Percentiles rank a stretch among this genome's conserved stretches.
Conservation (phyloP, 768 basidiomycete species). For the Mycena belliarum region DNA sequence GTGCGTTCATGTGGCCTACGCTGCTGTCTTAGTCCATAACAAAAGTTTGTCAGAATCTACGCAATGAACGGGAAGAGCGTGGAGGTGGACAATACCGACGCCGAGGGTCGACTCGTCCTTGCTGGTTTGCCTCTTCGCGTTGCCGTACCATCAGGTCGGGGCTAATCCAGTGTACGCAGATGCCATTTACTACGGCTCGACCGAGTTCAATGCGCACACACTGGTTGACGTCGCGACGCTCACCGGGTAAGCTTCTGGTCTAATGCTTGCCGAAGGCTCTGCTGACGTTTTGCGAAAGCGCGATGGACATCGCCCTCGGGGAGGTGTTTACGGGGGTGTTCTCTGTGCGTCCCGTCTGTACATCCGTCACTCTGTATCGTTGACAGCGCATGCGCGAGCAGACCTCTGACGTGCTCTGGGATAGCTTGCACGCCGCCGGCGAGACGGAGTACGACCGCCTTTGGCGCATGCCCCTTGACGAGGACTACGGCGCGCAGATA, state of each 20-base stretch:
- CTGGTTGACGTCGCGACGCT: slow-evolving; percentile 88
- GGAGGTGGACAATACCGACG: slow-evolving; percentile 87
- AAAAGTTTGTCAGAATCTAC: slow-evolving; percentile 51
- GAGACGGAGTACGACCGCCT: slow-evolving; percentile 77
- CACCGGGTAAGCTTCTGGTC: slow-evolving; percentile 55
- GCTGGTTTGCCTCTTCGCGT: slow-evolving; percentile 46
- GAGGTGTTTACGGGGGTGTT: slow-evolving; percentile 80
- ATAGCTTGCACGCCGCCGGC: slow-evolving; percentile 66
- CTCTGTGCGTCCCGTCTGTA: slow-evolving; percentile 46
- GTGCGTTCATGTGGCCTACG: slow-evolving; percentile 43
- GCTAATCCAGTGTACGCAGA: slow-evolving; percentile 44
- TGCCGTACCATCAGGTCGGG: background rate
- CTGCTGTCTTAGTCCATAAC: background rate
- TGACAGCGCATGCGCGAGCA: slow-evolving; percentile 27
- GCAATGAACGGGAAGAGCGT: slow-evolving; percentile 89
- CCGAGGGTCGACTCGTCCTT: slow-evolving; percentile 77
- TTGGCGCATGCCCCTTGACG: slow-evolving; percentile 90
- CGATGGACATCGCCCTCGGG: slow-evolving; percentile 73
- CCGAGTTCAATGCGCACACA: slow-evolving; percentile 77
- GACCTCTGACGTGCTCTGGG: slow-evolving; percentile 79
- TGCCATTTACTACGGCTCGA: slow-evolving; percentile 80
- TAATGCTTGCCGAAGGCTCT: background rate
- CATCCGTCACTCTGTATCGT: background rate
- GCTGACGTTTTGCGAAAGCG: slow-evolving; percentile 40
- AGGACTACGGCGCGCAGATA: slow-evolving; percentile 79